A percentile compares a stretch with the other conserved stretches of the same genome.
Conservation (phyloP, 345 rosid species). For the Bruguiera gymnorhiza region DNA sequence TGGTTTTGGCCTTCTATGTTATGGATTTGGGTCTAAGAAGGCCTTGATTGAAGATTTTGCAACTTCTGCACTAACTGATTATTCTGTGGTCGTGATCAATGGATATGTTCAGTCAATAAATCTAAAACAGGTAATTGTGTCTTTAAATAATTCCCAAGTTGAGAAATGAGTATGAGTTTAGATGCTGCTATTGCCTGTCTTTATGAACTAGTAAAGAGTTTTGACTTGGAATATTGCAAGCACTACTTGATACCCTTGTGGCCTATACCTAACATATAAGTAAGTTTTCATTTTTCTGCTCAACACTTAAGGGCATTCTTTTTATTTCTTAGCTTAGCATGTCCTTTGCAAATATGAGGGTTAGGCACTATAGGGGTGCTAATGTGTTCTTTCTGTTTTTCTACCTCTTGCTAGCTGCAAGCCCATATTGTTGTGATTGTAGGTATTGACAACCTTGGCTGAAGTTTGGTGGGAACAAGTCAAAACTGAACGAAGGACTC, state of each 20-base stretch:
- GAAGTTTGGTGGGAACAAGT: constrained; percentile 64
- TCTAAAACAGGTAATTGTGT: constrained; percentile 61
- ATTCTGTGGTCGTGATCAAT: constrained; percentile 77
- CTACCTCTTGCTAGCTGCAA: background rate
- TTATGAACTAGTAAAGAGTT: too few relatives aligned
- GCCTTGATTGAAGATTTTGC: constrained; percentile 81
- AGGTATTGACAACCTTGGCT: constrained; percentile 63
- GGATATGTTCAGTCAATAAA: constrained; percentile 82
- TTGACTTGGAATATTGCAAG: background rate
- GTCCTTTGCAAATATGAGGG: constrained; percentile 3
- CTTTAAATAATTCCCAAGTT: background rate
- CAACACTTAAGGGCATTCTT: background rate
- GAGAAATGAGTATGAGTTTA: background rate
- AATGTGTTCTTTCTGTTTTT: background rate
- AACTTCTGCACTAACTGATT: constrained; percentile 59
- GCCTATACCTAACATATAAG: background rate
- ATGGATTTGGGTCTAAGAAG: constrained; percentile 94
- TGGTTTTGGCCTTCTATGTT: constrained; percentile 87
- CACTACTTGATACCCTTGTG: background rate
- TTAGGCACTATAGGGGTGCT: background rate
- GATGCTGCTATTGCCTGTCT: too few relatives aligned
- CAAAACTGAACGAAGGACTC: constrained; percentile 42
- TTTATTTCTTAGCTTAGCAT: background rate
- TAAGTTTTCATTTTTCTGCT: background rate
- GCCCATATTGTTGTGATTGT: constrained; percentile 4